These are phyloP conservation scores for Rhizodiscina lignyota DNA, from an alignment of 495 filamentous ascomycete species.

Conservation along the genomic window DNA sequence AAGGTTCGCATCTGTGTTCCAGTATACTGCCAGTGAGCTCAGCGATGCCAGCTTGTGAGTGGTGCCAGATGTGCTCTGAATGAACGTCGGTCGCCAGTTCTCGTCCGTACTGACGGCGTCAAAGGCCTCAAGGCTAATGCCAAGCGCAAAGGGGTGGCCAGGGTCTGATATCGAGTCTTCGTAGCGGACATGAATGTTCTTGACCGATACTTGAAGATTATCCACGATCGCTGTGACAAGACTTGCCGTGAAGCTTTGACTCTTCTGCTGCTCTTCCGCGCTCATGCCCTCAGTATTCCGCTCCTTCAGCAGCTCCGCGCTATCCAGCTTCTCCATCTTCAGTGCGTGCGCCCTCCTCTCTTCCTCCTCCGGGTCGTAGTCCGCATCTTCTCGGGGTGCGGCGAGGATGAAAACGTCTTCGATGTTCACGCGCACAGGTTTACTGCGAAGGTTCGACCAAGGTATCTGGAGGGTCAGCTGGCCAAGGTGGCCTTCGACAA, in stretches of 20 bases:
- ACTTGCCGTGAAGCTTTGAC: conserved; percentile 90
- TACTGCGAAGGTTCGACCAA: conserved; percentile 88
- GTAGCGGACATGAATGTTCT: conserved; percentile 94
- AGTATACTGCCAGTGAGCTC: conserved; percentile 80
- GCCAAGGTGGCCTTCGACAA: conserved; percentile 87
- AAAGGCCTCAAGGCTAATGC: conserved; percentile 82
- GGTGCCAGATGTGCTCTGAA: conserved; percentile 62
- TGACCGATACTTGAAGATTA: conserved; percentile 91
- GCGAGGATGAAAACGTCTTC: conserved; percentile 93
- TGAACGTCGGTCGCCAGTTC: conserved; percentile 86
- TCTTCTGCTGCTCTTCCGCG: conserved; percentile 84
- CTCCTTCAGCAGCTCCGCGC: conserved; percentile 84
- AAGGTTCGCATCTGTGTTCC: conserved; percentile 84
- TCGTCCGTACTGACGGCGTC: conserved; percentile 91
- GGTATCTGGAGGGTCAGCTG: conserved; percentile 81
- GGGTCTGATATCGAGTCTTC: conserved; percentile 94
- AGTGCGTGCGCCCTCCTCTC: conserved; percentile 61
- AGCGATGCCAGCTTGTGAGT: conserved; percentile 88
- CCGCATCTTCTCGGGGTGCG: conserved; percentile 81
- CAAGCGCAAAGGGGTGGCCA: conserved; percentile 85
- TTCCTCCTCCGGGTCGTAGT: conserved; percentile 88
- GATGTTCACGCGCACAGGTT: conserved; percentile 84
- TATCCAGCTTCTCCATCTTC: conserved; percentile 96
- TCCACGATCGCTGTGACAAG: conserved; percentile 91
- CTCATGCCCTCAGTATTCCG: conserved; percentile 83